phyloP scores from a whole-genome alignment of 352 stramenopile species.

The Globisporangium alternatum region DNA sequence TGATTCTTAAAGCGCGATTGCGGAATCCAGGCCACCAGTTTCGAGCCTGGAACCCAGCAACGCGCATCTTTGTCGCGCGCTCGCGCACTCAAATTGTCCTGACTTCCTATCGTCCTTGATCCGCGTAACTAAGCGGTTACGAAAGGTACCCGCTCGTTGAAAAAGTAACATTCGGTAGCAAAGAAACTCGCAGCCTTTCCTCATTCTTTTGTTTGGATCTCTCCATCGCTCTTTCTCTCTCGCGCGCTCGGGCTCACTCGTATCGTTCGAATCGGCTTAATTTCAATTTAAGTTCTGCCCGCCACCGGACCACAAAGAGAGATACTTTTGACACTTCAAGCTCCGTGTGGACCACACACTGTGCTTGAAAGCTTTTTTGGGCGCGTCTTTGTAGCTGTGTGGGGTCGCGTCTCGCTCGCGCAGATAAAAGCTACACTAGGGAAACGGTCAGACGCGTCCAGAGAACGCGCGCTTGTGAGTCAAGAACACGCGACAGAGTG shows the following conservation, averaged over 20 bases:
- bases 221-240: neutral
- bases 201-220: neutral
- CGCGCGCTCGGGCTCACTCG: neutral
- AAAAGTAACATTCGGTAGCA: neutral
- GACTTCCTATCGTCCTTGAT: neutral
- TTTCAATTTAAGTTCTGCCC: too few species aligned
- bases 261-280: too few species aligned
- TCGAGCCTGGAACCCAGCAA: too few species aligned
- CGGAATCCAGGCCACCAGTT: too few species aligned
- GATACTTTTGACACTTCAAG: neutral
- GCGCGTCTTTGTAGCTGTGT: neutral
- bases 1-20: too few species aligned
- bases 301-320: too few species aligned
- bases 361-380: neutral
- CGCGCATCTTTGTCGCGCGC: too few species aligned
- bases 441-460: neutral
- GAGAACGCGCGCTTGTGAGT: too few species aligned
- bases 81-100: too few species aligned
- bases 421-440: neutral
- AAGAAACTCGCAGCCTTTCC: constrained; percentile 1
- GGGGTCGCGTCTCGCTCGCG: neutral
- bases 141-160: too few species aligned
- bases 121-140: too few species aligned
- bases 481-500: neutral
- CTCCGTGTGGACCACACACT: neutral